Percentiles rank a stretch among this genome's conserved stretches.
phyloP scores from a whole-genome alignment of 768 basidiomycete genomes.

The Mycena galericulata region DNA sequence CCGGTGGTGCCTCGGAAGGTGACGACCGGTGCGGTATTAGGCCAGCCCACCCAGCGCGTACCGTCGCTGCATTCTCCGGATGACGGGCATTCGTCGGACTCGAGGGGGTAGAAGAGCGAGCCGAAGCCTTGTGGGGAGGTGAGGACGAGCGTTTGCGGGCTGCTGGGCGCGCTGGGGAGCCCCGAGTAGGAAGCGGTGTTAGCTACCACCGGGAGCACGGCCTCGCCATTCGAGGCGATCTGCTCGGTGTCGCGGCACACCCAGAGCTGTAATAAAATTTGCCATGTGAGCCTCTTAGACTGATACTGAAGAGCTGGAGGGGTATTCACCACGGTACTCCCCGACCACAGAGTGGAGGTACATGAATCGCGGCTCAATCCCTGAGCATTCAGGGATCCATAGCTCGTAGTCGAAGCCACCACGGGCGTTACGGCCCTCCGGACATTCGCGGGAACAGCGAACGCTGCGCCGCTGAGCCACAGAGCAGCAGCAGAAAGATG shows the following conservation, averaged over 20 bases:
- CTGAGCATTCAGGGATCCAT: constrained; percentile 11
- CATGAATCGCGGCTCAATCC: constrained; percentile 27
- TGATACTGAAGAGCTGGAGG: too few relatives aligned
- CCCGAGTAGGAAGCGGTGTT: constrained; percentile 22
- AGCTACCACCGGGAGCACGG: not conserved
- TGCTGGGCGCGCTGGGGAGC: not conserved
- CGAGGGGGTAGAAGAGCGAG: constrained; percentile 21
- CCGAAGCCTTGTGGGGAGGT: constrained; percentile 12
- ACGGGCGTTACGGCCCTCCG: constrained; percentile 21
- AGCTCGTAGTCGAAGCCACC: constrained; percentile 28
- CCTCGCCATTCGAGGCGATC: not conserved
- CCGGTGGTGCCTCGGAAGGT: not conserved
- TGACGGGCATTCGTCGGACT: constrained; percentile 23
- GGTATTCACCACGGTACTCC: not conserved
- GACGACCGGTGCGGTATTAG: constrained; percentile 24
- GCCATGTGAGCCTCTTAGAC: too few relatives aligned
- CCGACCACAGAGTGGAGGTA: constrained; percentile 19
- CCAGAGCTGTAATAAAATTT: constrained; percentile 26
- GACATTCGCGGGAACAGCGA: not conserved
- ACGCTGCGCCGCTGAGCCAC: not conserved
- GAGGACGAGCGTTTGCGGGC: not conserved
- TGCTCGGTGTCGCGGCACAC: constrained; percentile 30
- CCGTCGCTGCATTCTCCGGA: constrained; percentile 21
- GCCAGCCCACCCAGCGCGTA: constrained; percentile 32
- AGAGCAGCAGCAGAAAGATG: not conserved